Conservation (phyloP, 345 rosid species). For the Turnera subulata region DNA sequence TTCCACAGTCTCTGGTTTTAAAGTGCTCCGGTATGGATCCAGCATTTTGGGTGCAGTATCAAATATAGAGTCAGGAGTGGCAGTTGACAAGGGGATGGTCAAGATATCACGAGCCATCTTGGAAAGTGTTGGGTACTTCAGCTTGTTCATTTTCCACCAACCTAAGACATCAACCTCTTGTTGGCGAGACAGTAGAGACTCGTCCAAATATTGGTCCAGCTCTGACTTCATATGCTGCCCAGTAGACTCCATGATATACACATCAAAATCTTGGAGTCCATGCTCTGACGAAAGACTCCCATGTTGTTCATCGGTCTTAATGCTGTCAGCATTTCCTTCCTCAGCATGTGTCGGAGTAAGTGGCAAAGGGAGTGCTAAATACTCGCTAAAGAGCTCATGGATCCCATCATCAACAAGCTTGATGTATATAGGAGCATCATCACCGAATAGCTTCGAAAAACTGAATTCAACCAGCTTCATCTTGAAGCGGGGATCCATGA, state of each 20-base stretch:
- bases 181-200: constrained; percentile 65
- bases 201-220: constrained; percentile 85
- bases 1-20: constrained; percentile 83
- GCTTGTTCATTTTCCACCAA: constrained; percentile 91
- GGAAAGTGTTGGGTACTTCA: constrained; percentile 76
- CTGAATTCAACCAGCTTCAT: constrained; percentile 96
- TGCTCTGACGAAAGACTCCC: constrained; percentile 46
- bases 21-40: constrained; percentile 63
- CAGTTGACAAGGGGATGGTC: constrained; percentile 58
- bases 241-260: constrained; percentile 69
- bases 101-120: constrained; percentile 89
- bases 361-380: constrained; percentile 65
- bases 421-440: constrained; percentile 55
- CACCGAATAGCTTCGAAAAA: constrained; percentile 76
- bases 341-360: constrained; percentile 59
- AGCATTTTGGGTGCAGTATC: constrained; percentile 51
- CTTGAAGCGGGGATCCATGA: constrained; percentile 98
- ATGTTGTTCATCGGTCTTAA: constrained; percentile 32
- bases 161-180: constrained; percentile 75
- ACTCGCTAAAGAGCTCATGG: constrained; percentile 77
- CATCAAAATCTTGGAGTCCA: constrained; percentile 77
- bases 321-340: constrained; percentile 35
- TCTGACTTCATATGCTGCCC: constrained; percentile 71
- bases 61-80: constrained; percentile 49
- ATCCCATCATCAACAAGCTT: constrained; percentile 77